These are phyloP conservation scores for Xerocomus nothofagi DNA, from an alignment of 1,284 basidiomycete species.

Conservation along the genomic window DNA sequence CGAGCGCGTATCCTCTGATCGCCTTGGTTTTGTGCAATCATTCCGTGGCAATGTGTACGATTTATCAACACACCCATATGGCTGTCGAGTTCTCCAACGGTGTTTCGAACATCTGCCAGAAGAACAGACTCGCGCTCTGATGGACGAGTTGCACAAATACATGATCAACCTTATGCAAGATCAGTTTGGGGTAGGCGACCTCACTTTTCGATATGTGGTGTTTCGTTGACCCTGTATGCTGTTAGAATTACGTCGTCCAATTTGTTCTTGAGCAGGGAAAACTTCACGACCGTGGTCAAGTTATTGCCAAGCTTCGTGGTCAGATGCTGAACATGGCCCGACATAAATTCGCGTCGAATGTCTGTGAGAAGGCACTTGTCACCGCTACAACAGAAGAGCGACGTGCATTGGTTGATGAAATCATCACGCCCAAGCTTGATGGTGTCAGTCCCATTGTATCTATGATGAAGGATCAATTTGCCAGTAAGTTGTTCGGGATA, in stretches of 20 bases:
- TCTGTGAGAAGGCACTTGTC: constrained; percentile 89
- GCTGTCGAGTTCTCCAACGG: constrained; percentile 93
- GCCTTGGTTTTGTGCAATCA: constrained; percentile 73
- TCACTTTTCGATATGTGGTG: background rate
- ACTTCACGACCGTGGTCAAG: constrained; percentile 64
- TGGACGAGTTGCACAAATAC: constrained; percentile 84
- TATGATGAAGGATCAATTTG: constrained; percentile 93
- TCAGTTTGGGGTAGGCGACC: constrained; percentile 75
- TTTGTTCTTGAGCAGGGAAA: constrained; percentile 86
- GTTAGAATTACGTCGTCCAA: constrained; percentile 92
- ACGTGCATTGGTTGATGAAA: constrained; percentile 75
- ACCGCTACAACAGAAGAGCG: constrained; percentile 65
- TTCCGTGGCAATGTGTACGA: constrained; percentile 86
- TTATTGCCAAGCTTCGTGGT: constrained; percentile 75
- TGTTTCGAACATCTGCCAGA: constrained; percentile 86
- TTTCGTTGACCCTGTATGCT: constrained; percentile 6
- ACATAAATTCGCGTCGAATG: constrained; percentile 97
- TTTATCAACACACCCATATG: constrained; percentile 89
- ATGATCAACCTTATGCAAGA: constrained; percentile 77
- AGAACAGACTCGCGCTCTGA: constrained; percentile 65
- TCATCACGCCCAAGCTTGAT: constrained; percentile 66
- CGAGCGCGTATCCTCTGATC: constrained; percentile 74
- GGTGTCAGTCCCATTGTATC: constrained; percentile 63
- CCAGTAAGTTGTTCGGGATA: constrained; percentile 56
- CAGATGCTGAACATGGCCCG: constrained; percentile 78